phyloP scores from a whole-genome alignment of 805 yeast species.

The Torulaspora franciscae region DNA sequence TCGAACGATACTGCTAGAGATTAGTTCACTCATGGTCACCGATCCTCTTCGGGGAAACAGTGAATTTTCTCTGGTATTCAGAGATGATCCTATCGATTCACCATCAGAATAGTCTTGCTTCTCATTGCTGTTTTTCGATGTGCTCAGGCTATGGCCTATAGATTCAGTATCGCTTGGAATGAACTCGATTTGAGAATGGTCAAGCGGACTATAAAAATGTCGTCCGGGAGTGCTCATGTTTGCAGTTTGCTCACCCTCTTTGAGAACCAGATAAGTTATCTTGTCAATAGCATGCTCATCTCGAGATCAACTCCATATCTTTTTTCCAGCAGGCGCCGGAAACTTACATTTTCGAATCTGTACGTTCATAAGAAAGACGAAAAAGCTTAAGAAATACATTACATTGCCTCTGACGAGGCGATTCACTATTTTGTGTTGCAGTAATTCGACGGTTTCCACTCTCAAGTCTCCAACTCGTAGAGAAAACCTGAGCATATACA shows the following conservation, averaged over 20 bases:
- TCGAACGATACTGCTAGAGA: conserved; percentile 7
- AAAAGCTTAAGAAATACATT: neutral
- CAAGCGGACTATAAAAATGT: conserved; percentile 18
- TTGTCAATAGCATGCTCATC: neutral
- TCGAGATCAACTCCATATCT: neutral
- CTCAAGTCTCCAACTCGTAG: conserved; percentile 23
- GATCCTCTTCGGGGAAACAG: conserved; percentile 10
- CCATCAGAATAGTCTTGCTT: neutral
- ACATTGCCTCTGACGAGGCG: too few relatives aligned
- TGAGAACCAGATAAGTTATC: too few relatives aligned
- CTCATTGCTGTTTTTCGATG: neutral
- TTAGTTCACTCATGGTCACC: conserved; percentile 10
- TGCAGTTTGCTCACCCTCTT: too few relatives aligned
- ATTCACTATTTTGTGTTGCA: too few relatives aligned
- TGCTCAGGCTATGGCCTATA: conserved; percentile 5
- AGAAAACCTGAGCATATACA: conserved; percentile 37
- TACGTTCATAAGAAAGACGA: neutral
- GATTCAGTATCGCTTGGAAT: conserved; percentile 19
- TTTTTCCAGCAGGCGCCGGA: neutral
- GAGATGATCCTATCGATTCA: neutral
- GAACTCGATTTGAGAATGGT: conserved; percentile 23
- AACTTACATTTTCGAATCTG: too few relatives aligned
- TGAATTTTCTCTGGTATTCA: conserved; percentile 2
- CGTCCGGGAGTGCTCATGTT: neutral
- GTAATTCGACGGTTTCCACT: too few relatives aligned